Percentiles rank a stretch among this genome's conserved stretches.
Evolutionary conservation across 2,329 filamentous ascomycete genomes (phyloP).

Genomic region (Sporothrix sp.): DNA sequence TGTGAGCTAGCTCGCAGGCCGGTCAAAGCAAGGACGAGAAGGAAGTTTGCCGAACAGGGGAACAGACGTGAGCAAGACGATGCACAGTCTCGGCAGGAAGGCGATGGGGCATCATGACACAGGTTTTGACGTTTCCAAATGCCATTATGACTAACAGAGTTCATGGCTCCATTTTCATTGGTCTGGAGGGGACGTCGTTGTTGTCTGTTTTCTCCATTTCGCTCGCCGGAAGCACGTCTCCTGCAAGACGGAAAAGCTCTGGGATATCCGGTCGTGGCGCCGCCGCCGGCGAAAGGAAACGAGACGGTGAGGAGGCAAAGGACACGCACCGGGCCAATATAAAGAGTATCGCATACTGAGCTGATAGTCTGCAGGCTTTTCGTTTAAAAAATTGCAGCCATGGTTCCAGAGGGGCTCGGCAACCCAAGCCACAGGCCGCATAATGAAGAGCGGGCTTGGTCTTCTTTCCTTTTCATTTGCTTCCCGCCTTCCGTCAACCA

Average conservation of each 20-base stretch:
- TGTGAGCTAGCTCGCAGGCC: no score
- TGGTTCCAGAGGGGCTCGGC: no score
- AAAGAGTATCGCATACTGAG: no score
- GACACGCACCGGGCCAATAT: no score
- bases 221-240: background rate
- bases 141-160: background rate
- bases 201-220: background rate
- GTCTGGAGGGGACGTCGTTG: background rate
- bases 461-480: background rate
- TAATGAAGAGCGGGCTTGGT: no score
- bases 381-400: no score
- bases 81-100: no score
- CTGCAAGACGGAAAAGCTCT: background rate
- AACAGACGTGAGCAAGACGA: background rate
- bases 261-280: constrained; percentile 4
- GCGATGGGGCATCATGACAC: background rate
- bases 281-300: background rate
- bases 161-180: background rate
- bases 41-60: no score
- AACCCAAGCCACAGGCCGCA: no score
- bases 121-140: background rate
- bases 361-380: no score
- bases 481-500: background rate
- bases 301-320: no score
- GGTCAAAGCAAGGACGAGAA: no score